Evolutionary conservation across 1,139 yeast genomes (phyloP), one percentile per base, ranked within the genome.

Genomic region (Eremothecium cymbalariae): DNA sequence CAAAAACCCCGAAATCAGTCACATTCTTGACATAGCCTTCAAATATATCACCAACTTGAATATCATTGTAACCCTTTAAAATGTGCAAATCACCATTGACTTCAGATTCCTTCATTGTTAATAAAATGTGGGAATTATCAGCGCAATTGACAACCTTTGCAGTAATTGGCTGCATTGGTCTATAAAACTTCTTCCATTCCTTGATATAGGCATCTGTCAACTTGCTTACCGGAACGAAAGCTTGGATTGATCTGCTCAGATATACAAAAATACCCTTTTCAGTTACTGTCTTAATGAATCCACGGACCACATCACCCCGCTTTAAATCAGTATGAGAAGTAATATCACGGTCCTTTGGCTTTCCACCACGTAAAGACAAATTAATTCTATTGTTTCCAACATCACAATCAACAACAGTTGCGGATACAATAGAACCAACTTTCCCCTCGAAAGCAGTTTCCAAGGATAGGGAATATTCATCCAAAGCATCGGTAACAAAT

Each of bases 1-100:
- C 81, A 55, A 90, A 88, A 4, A 86, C 94, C 62, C 98, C 98
- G 53, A 77, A 90, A 36, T 84, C 94, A 32, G 88, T 77, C 13
- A 80, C 84, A 40, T 72, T 72, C 53, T 76, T 80, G 34, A 83
- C 77, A n/a, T 77, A 64, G 54, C 96, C 98, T 53, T 81, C 90
- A 47, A 65, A 74, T 18, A 80, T 62, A 18, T 80, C 83, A 33
- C 85, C 95, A 31, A 68, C 75, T 39, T 69, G 57, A 40, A 86
- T 65, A 40, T 84, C 94, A 20, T 70, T 74, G 45, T 80, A 75
- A 31, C 63, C 65, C 58, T 73, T 79, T 52, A 75, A 58, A 8
- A 62, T 59, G 39, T 71, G 65, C 42, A 74, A 58, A 21, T 77
- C 78, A 33, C 94, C 94, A 42, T 72, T 72, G 25, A 88, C 76